These are phyloP conservation scores for Leptographium wingfieldii DNA, from an alignment of 2,329 filamentous ascomycete genomes.

Conservation along the genomic window DNA sequence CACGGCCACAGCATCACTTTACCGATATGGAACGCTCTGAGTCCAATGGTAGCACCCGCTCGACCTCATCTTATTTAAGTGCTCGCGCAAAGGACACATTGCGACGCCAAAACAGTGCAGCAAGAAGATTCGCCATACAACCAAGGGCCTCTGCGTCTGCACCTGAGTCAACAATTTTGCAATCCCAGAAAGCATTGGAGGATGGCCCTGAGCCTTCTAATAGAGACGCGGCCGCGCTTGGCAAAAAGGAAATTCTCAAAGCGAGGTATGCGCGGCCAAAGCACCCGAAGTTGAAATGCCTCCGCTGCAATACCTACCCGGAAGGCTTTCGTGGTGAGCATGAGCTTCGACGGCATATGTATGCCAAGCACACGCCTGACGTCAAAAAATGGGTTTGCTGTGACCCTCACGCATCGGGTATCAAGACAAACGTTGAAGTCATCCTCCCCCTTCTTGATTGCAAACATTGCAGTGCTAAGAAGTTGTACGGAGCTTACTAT, in stretches of 20 bases:
- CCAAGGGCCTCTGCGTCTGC: neutral
- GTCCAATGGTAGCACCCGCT: conserved; percentile 36
- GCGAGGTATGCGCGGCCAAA: conserved; percentile 46
- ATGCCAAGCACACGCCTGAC: conserved; percentile 46
- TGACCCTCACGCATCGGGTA: conserved; percentile 32
- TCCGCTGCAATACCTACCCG: conserved; percentile 56
- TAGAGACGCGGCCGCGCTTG: conserved; percentile 21
- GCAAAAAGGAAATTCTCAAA: conserved; percentile 30
- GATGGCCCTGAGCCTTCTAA: conserved; percentile 2
- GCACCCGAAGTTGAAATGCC: conserved; percentile 60
- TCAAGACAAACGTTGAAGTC: conserved; percentile 32
- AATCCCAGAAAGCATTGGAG: neutral
- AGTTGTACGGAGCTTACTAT: conserved; percentile 84
- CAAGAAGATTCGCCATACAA: conserved; percentile 5
- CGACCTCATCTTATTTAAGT: conserved; percentile 31
- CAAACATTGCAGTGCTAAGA: conserved; percentile 66
- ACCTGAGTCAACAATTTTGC: neutral
- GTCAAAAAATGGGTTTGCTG: conserved; percentile 48
- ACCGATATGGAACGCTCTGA: conserved; percentile 27
- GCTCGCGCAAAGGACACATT: conserved; percentile 35
- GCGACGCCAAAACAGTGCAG: conserved; percentile 31
- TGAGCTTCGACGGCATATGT: conserved; percentile 58
- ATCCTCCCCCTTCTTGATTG: conserved; percentile 61
- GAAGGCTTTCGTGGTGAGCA: conserved; percentile 79
- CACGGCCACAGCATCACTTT: neutral